Percentiles rank a stretch among this genome's conserved stretches.
These are phyloP conservation scores for Brassica incana DNA, from an alignment of 345 rosid genomes.

Conservation along the genomic window DNA sequence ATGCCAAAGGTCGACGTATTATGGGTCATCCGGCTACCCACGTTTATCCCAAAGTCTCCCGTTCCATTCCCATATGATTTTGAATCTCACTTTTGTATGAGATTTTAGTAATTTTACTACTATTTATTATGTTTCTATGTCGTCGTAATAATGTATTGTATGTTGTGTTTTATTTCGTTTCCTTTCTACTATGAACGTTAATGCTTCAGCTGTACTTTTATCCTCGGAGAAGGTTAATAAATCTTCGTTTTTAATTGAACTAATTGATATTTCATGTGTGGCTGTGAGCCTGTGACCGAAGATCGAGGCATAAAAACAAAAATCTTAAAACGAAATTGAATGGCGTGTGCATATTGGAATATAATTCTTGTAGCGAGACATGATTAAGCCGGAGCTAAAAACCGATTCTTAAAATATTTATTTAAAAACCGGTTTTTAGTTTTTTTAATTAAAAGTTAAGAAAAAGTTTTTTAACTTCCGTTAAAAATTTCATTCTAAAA, in stretches of 20 bases:
- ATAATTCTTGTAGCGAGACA: no score
- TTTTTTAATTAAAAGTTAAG: no score
- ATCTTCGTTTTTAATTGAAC: neutral
- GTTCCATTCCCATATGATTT: constrained; percentile 60
- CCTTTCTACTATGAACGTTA: neutral
- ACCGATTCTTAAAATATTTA: no score
- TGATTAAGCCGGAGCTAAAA: no score
- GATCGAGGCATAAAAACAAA: no score
- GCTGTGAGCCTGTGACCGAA: neutral
- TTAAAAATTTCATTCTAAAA: no score
- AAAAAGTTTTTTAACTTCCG: no score
- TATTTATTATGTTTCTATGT: neutral
- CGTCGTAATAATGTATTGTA: neutral
- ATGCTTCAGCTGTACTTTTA: neutral
- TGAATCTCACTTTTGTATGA: neutral
- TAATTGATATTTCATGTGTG: neutral
- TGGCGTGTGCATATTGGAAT: constrained; percentile 54
- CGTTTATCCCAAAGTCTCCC: constrained; percentile 61
- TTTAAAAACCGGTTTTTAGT: no score
- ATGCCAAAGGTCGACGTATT: constrained; percentile 67
- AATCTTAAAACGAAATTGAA: neutral
- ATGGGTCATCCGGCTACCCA: constrained; percentile 87
- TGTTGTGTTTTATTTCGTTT: neutral
- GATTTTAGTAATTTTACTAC: constrained; percentile 2
- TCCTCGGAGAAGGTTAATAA: neutral